Base-by-base conservation (phyloP, 2,329 filamentous ascomycete genomes). In the Phyllosticta citriasiana region DNA sequence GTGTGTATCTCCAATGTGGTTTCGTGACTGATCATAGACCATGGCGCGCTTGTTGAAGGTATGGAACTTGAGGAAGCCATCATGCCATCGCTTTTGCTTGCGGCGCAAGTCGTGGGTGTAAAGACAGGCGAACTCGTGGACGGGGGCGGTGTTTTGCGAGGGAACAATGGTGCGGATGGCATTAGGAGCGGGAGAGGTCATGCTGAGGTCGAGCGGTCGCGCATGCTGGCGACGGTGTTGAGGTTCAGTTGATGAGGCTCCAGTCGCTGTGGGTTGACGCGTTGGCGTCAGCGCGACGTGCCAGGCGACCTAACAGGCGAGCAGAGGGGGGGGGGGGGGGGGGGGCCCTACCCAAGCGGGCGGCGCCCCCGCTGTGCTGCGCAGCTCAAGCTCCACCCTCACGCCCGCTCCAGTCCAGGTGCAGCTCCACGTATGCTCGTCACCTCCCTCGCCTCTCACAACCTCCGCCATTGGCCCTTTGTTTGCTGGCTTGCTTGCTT, bases 11-110 rank as follows among this genome's bases (percentile, higher is more conserved):
- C 91, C 92, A 27, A 97, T 82, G 65, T 87, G 90, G 71, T 92
- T 90, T 0, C 88, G 85, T 2, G 83, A 79, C 55, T 89, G 85
- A 72, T 96, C 91, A 68, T 94, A 93, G 6, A 95, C 89, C 89
- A 97, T 95, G 63, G 94, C 79, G 4, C 90, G 85, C 70, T 86
- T 89, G 77, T 97, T 97, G 82, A 96, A 96, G 0, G 88, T 88
- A 70, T 97, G 92, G 65, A 88, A 96, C 65, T 88, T 88, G 64
- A 97, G 82, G 57, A 85, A 85, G 40, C 93, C 92, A 86, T 97
- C 92, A 69, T 96, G 90, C 92, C 92, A 97, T 63, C 89, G 81
- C 72, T 97, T 97, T 67, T 90, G 86, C 76, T 97, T 97, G 61
- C 89, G 85, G 57, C 86, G 85, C 52, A 96, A 73, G 70, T 97